Evolutionary conservation across 2,329 filamentous ascomycete species (phyloP).

Genomic region (Botrytis sinoallii): DNA sequence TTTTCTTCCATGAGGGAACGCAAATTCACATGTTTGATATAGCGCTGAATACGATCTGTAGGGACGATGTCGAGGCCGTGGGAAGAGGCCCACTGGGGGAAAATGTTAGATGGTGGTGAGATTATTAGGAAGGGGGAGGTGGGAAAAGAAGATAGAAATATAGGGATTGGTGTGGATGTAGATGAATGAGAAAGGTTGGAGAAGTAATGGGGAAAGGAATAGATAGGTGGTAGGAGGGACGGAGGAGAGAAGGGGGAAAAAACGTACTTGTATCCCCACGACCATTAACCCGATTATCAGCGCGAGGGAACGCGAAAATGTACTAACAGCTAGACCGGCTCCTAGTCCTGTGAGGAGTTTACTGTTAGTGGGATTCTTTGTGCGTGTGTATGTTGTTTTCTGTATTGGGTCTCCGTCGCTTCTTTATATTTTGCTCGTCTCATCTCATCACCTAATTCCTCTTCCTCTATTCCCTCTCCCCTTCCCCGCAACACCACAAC

Average conservation of each 20-base stretch:
- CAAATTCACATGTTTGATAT: constrained; percentile 49
- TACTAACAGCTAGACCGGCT: constrained; percentile 54
- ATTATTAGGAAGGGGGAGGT: not conserved
- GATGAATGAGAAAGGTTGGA: not conserved
- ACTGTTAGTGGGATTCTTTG: not conserved
- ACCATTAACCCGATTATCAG: constrained; percentile 64
- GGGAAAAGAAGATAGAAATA: not conserved
- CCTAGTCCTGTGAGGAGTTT: constrained; percentile 26
- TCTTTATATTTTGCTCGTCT: too few relatives aligned
- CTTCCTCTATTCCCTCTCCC: too few relatives aligned
- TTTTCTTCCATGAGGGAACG: constrained; percentile 40
- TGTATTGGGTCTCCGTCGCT: too few relatives aligned
- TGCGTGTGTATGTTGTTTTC: too few relatives aligned
- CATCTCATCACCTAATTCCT: too few relatives aligned
- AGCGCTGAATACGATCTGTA: constrained; percentile 44
- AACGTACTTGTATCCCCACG: constrained; percentile 43
- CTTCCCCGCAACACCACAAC: too few relatives aligned
- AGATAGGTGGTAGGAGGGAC: not conserved
- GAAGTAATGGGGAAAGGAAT: too few relatives aligned
- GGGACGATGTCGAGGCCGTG: constrained; percentile 48
- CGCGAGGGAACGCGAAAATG: constrained; percentile 69
- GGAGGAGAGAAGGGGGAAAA: not conserved
- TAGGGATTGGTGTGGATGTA: not conserved
- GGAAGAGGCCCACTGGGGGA: constrained; percentile 46
- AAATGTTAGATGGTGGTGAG: constrained; percentile 17